A percentile compares a stretch with the other conserved stretches of the same genome.
These are phyloP conservation scores for Dichomitus squalens DNA, from an alignment of 1,284 basidiomycete genomes.

Conservation along the genomic window DNA sequence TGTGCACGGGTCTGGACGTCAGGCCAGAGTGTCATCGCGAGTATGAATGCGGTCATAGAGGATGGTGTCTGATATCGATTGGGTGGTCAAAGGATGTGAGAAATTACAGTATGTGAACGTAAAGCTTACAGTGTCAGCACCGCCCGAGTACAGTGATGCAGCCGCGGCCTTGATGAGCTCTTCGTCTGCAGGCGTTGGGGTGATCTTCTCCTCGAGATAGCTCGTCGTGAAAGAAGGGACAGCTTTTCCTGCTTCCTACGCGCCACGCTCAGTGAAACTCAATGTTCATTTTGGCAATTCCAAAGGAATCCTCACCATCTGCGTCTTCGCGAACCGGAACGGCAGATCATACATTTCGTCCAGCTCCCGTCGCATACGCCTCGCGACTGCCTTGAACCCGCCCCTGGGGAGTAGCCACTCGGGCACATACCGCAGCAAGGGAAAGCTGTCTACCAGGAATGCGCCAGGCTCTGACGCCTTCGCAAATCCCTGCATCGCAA, in stretches of 20 bases:
- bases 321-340: constrained; percentile 34
- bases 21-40: constrained; percentile 40
- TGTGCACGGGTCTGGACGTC: constrained; percentile 38
- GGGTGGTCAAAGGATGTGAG: neutral
- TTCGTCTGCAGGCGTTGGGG: constrained; percentile 30
- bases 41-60: constrained; percentile 35
- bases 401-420: constrained; percentile 39
- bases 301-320: constrained; percentile 29
- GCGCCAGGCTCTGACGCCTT: constrained; percentile 42
- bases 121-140: constrained; percentile 34
- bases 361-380: constrained; percentile 32
- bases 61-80: constrained; percentile 34
- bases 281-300: neutral
- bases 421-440: constrained; percentile 38
- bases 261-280: neutral
- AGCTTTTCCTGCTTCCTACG: constrained; percentile 2
- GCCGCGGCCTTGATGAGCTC: constrained; percentile 42
- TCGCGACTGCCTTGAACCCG: constrained; percentile 35
- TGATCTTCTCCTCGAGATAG: constrained; percentile 31
- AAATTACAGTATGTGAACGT: neutral
- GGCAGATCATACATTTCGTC: constrained; percentile 37
- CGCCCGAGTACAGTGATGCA: constrained; percentile 42
- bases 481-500: constrained; percentile 45
- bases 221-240: constrained; percentile 33
- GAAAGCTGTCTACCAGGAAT: constrained; percentile 41